A percentile compares a stretch with the other conserved stretches of the same genome.
Evolutionary conservation across 441 rosid species (phyloP).

Genomic region (Omphalea diandra): DNA sequence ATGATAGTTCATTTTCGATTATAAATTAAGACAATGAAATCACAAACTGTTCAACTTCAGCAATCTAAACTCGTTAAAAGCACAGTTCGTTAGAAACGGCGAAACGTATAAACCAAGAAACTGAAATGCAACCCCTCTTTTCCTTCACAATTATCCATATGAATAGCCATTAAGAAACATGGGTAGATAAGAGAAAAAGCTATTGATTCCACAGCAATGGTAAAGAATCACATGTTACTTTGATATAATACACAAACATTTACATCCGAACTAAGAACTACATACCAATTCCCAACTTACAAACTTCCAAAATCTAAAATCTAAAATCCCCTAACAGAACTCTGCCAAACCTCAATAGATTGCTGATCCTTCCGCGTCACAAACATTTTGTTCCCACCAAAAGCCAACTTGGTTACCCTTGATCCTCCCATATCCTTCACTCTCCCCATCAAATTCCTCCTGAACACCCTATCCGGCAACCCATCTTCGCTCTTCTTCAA

Average conservation of each 20-base stretch:
- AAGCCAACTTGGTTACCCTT: slow-evolving; percentile 57
- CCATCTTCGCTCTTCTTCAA: slow-evolving; percentile 36
- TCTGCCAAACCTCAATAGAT: slow-evolving; percentile 85
- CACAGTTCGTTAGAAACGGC: neutral
- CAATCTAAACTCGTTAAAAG: neutral
- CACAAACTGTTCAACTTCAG: neutral
- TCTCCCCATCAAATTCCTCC: slow-evolving; percentile 70
- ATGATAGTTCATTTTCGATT: neutral
- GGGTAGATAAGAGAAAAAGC: too few relatives aligned
- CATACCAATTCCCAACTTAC: neutral
- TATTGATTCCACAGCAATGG: neutral
- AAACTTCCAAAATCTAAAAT: slow-evolving; percentile 25
- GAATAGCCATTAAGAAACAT: neutral
- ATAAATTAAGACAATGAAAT: neutral
- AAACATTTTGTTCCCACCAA: slow-evolving; percentile 89
- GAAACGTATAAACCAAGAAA: neutral
- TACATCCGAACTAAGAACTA: neutral
- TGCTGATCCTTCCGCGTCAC: slow-evolving; percentile 67
- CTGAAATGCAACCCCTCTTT: neutral
- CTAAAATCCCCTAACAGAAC: slow-evolving; percentile 41
- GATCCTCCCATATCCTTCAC: slow-evolving; percentile 51
- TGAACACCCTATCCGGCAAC: slow-evolving; percentile 50
- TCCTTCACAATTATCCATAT: neutral
- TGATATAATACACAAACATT: slow-evolving; percentile 4
- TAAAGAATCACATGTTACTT: neutral